A percentile compares a stretch with the other conserved stretches of the same genome.
These are phyloP conservation scores for Fusarium paranaense DNA, from an alignment of 2,329 filamentous ascomycete species.

Conservation along the genomic window DNA sequence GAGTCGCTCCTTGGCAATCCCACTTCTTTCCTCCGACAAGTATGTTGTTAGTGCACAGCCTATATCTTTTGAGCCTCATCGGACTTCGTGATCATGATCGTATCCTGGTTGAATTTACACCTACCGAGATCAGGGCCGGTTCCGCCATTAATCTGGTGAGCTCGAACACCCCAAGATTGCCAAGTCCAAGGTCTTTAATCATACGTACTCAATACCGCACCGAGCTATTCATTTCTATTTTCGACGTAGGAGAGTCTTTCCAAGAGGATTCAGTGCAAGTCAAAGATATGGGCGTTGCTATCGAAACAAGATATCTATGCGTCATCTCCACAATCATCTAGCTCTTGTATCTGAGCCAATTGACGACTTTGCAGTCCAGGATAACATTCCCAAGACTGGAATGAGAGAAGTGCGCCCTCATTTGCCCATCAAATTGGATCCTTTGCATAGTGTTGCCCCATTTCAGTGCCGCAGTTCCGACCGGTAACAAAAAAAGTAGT, in stretches of 20 bases:
- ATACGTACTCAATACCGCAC: background rate
- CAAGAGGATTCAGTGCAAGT: background rate
- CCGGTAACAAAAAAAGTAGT: background rate
- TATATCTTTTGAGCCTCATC: too few species aligned
- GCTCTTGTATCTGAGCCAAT: background rate
- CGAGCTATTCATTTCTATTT: background rate
- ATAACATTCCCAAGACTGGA: background rate
- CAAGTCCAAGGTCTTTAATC: too few species aligned
- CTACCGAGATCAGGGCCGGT: too few species aligned
- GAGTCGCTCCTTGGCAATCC: too few species aligned
- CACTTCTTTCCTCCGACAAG: too few species aligned
- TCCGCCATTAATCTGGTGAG: too few species aligned
- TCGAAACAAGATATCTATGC: background rate
- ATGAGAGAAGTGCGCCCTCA: background rate
- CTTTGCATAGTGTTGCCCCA: background rate
- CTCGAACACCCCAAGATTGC: too few species aligned
- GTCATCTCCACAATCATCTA: background rate
- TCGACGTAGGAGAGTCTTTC: background rate
- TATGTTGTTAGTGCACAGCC: too few species aligned
- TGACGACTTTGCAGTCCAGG: background rate
- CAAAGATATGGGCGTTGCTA: background rate
- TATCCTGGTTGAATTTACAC: too few species aligned
- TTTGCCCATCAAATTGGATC: background rate
- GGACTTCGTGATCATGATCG: too few species aligned
- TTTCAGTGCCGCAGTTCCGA: background rate